Percentiles rank a stretch among this genome's conserved stretches.
These are phyloP conservation scores for Hericium alpestre DNA, from an alignment of 768 basidiomycete genomes.

Conservation along the genomic window DNA sequence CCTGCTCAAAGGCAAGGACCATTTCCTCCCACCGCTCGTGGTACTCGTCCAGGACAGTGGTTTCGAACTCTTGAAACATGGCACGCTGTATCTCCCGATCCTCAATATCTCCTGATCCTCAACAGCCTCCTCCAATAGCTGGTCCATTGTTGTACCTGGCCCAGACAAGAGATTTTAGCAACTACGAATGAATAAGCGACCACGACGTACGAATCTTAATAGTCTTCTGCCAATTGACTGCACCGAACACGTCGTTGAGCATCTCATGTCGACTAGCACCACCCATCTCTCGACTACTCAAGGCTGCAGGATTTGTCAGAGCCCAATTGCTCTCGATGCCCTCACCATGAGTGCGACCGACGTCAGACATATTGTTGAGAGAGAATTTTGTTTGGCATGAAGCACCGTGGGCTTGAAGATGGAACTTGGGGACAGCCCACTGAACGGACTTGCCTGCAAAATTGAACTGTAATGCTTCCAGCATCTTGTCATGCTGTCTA, in stretches of 20 bases:
- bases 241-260: conserved; percentile 6
- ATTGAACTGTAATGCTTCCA: not conserved
- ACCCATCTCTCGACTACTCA: conserved; percentile 9
- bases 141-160: not conserved
- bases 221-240: conserved; percentile 9
- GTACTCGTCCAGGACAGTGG: not conserved
- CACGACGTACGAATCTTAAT: not conserved
- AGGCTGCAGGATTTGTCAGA: conserved; percentile 1
- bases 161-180: not conserved
- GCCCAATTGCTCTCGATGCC: conserved; percentile 13
- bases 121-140: not conserved
- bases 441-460: not conserved
- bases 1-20: not conserved
- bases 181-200: not conserved
- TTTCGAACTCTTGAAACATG: not conserved
- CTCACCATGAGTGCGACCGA: conserved; percentile 14
- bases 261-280: conserved; percentile 5
- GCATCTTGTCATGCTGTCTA: not conserved
- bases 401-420: conserved; percentile 11
- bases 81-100: not conserved
- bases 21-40: not conserved
- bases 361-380: conserved; percentile 3
- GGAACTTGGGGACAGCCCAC: conserved; percentile 6
- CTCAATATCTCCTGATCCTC: not conserved
- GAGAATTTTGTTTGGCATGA: conserved; percentile 11